A percentile compares a stretch with the other conserved stretches of the same genome.
Conservation (phyloP, 352 stramenopile species). For the Pythium folliculosum region DNA sequence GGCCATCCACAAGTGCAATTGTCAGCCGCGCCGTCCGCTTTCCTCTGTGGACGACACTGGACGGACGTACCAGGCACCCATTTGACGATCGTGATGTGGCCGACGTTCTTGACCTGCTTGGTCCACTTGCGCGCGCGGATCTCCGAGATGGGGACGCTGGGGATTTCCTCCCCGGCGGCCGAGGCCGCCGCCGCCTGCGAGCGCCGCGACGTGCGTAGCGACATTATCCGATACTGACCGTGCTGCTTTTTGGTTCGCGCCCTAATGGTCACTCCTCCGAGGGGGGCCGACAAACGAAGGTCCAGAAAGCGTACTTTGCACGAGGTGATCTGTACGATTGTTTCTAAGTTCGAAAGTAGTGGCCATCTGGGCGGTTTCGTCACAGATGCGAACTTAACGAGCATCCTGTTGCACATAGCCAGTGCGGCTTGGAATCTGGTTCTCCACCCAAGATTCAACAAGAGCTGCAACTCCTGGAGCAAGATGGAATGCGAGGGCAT, state of each 20-base stretch:
- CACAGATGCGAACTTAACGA: constrained; percentile 8
- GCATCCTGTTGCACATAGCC: constrained; percentile 8
- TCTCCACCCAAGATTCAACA: constrained; percentile 2
- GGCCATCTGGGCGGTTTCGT: constrained; percentile 6
- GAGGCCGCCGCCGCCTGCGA: constrained; percentile 31
- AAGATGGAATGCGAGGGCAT: background rate
- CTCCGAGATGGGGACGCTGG: constrained; percentile 55
- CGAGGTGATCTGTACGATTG: background rate
- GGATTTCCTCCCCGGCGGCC: constrained; percentile 27
- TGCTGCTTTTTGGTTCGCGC: no score
- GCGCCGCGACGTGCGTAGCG: constrained; percentile 43
- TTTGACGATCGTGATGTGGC: constrained; percentile 70
- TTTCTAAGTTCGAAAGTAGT: constrained; percentile 8
- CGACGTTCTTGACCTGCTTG: constrained; percentile 68
- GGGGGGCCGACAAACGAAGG: background rate
- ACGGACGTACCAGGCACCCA: constrained; percentile 61
- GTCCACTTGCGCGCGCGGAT: constrained; percentile 78
- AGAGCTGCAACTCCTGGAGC: no score
- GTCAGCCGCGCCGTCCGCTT: background rate
- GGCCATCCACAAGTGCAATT: background rate
- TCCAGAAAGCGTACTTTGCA: constrained; percentile 14
- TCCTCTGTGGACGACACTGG: background rate
- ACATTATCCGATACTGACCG: no score
- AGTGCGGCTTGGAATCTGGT: constrained; percentile 11
- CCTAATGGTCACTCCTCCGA: background rate